These are phyloP conservation scores for Aethionema arabicum DNA, from an alignment of 345 rosid genomes.

Conservation along the genomic window DNA sequence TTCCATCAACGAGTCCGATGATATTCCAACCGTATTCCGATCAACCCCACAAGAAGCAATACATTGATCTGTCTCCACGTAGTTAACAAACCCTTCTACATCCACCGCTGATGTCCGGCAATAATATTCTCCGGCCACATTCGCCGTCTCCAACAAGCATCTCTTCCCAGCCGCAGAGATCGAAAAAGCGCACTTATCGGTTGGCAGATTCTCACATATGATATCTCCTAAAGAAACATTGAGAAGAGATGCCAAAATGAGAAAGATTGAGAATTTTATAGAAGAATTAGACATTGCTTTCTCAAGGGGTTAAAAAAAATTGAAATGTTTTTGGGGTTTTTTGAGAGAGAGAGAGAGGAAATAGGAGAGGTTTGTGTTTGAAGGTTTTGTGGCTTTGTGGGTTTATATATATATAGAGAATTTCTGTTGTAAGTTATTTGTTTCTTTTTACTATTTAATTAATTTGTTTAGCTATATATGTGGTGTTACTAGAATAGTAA, in stretches of 20 bases:
- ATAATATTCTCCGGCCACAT: constrained; percentile 51
- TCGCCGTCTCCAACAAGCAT: constrained; percentile 70
- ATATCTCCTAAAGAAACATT: constrained; percentile 68
- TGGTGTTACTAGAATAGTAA: constrained; percentile 24
- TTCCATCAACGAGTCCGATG: constrained; percentile 86
- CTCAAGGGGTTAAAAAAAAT: constrained; percentile 11
- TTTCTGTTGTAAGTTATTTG: background rate
- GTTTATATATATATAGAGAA: constrained; percentile 6
- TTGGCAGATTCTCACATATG: constrained; percentile 67
- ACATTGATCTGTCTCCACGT: constrained; percentile 76
- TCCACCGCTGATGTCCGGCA: constrained; percentile 86
- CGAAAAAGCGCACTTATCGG: constrained; percentile 66
- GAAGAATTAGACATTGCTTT: constrained; percentile 54
- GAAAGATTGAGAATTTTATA: constrained; percentile 45
- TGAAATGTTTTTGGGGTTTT: constrained; percentile 3
- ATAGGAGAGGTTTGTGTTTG: background rate
- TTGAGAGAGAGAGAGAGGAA: constrained; percentile 1
- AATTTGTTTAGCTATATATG: background rate
- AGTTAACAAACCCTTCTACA: constrained; percentile 68
- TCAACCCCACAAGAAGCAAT: constrained; percentile 80
- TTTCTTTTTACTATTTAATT: constrained; percentile 26
- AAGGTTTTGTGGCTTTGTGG: constrained; percentile 15
- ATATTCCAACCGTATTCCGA: constrained; percentile 77
- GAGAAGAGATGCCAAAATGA: constrained; percentile 64
- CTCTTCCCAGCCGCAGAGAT: constrained; percentile 77